phyloP scores from a whole-genome alignment of 345 rosid species.

The Mallotus nudiflorus region DNA sequence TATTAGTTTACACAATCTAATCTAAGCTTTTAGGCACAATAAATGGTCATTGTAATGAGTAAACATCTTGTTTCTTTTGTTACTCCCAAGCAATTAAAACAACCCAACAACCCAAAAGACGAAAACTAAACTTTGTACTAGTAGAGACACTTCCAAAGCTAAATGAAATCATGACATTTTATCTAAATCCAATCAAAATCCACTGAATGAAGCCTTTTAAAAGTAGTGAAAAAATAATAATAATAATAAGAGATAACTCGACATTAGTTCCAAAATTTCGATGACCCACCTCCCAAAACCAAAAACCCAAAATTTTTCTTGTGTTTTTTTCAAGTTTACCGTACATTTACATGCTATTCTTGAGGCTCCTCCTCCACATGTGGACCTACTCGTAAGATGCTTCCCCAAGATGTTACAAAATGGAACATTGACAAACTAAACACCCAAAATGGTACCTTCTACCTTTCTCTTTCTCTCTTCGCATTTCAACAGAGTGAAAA shows the following conservation, averaged over 20 bases:
- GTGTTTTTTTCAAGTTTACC: too few relatives aligned
- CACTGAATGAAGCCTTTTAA: neutral
- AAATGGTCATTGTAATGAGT: neutral
- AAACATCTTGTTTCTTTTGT: neutral
- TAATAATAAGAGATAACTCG: neutral
- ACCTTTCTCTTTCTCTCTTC: too few relatives aligned
- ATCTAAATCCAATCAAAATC: neutral
- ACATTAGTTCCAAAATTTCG: neutral
- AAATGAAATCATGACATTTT: constrained; percentile 2
- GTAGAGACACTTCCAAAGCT: neutral
- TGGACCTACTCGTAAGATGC: constrained; percentile 13
- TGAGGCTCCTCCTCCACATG: constrained; percentile 3
- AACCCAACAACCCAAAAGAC: neutral
- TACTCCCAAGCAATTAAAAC: neutral
- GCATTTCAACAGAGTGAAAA: too few relatives aligned
- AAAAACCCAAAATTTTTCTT: neutral
- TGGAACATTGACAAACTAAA: neutral
- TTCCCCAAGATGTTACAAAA: constrained; percentile 7
- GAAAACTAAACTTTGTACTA: neutral
- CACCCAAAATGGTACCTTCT: neutral
- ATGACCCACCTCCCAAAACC: too few relatives aligned
- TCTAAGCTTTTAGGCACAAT: neutral
- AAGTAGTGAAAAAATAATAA: too few relatives aligned
- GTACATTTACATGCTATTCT: neutral
- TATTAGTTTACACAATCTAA: neutral